A percentile compares a stretch with the other conserved stretches of the same genome.
Conservation (phyloP, 2,329 filamentous ascomycete species). For the Rhexocercosporidium sp. region DNA sequence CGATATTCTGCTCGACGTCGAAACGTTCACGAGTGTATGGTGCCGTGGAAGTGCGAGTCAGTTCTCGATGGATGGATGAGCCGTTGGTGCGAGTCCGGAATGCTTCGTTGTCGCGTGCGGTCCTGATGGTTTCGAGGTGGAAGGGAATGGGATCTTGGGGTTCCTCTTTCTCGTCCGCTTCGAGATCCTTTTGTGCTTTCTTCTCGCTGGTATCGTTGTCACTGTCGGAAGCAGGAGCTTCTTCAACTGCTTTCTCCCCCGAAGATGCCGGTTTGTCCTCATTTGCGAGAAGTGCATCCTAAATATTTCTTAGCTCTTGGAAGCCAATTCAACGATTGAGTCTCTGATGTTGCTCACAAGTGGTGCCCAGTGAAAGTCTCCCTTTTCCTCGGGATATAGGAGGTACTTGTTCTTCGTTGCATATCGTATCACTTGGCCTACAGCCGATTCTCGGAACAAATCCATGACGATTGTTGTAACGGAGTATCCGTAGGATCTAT, state of each 20-base stretch:
- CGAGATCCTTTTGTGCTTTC: background rate
- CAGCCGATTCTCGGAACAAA: conserved; percentile 21
- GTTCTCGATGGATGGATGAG: conserved; percentile 11
- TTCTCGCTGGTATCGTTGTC: background rate
- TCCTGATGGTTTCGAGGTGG: conserved; percentile 15
- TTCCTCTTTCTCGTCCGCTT: conserved; percentile 10
- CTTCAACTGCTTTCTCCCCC: conserved; percentile 4
- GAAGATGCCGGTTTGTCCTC: background rate
- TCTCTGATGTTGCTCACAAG: conserved; percentile 6
- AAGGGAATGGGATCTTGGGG: conserved; percentile 16
- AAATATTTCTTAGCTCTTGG: background rate
- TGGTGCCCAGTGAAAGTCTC: conserved; percentile 21
- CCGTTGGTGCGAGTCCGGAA: background rate
- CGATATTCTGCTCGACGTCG: conserved; percentile 21
- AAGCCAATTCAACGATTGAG: background rate
- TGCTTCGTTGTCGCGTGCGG: conserved; percentile 13
- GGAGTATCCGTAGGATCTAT: background rate
- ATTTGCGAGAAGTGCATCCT: conserved; percentile 23
- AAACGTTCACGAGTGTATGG: conserved; percentile 24
- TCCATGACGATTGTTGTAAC: conserved; percentile 8
- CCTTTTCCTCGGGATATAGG: conserved; percentile 25
- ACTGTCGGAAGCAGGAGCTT: background rate
- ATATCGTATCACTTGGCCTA: conserved; percentile 24
- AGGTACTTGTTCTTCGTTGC: conserved; percentile 24
- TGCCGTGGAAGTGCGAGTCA: conserved; percentile 23